Evolutionary conservation across 106 monocot genomes (phyloP), one percentile per base, ranked within the genome.

Genomic region (Dendrobium chrysotoxum): DNA sequence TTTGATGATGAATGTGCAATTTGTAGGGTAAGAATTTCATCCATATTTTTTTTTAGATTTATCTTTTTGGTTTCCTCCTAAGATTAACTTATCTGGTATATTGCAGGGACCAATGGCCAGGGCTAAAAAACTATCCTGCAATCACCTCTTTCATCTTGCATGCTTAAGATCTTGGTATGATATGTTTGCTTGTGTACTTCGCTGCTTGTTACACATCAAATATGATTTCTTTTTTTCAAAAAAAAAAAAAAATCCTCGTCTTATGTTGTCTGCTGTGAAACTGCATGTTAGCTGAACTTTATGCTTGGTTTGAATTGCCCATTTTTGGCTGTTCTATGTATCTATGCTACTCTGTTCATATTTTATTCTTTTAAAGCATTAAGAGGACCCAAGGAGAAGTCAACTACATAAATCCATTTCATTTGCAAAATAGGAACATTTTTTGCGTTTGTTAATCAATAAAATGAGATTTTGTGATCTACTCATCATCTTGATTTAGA

Each of bases 1-100:
- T 99, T 83, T 70, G 53, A 99, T 88, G 95, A 99, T 83, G 98
- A 99, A 81, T 99, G 98, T 88, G 98, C 98, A 57, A 99, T 99
- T 74, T 99, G 98, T 77, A 87, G 88, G 85, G 98, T 99, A 87
- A 82, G 84, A 10, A 80, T 53, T 81, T 82, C 47, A 46, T 46
- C 53, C 35, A 28, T 17, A 16, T 79, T 20, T 28, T 65, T 58
- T 12, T 79, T 15, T 13, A 65, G 25, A 17, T 39, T 44, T 28
- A 13, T 74, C 12, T 72, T 53, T 21, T 77, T 39, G 23, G 1
- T 78, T 83, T 38, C 58, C 28, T 80, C 18, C 40, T n/a, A 16
- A 16, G 28, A 26, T 9, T 73, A 68, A 55, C 58, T 80, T 40
- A 64, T 79, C 47, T 53, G 82, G 47, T 46, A 80, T 80, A 79